Conservation (phyloP, 176 grass and related monocot species). For the Avena atlantica region DNA sequence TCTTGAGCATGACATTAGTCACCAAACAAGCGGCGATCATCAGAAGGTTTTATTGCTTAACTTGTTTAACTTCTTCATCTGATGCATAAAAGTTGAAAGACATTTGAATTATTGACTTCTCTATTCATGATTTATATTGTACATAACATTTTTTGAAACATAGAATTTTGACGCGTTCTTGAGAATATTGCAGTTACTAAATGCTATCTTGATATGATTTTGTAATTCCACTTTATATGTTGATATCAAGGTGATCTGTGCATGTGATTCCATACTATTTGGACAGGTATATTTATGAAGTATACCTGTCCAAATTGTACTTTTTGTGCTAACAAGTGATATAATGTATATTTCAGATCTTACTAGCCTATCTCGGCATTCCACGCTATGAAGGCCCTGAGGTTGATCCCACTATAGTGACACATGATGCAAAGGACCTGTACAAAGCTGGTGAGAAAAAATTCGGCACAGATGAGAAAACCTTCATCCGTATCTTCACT, state of each 20-base stretch:
- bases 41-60: constrained; percentile 73
- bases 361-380: constrained; percentile 79
- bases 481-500: constrained; percentile 87
- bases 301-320: constrained; percentile 27
- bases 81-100: constrained; percentile 17
- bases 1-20: constrained; percentile 82
- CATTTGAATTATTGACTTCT: constrained; percentile 23
- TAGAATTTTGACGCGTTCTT: background rate
- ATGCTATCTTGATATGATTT: constrained; percentile 22
- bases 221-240: constrained; percentile 21
- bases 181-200: constrained; percentile 10
- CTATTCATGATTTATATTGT: constrained; percentile 32
- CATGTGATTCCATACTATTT: constrained; percentile 4
- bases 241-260: constrained; percentile 21
- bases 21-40: constrained; percentile 70
- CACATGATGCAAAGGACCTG: constrained; percentile 89
- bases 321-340: constrained; percentile 19
- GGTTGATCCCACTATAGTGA: constrained; percentile 79
- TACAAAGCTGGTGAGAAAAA: constrained; percentile 98
- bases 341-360: constrained; percentile 59
- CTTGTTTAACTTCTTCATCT: constrained; percentile 33
- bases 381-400: constrained; percentile 89
- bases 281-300: background rate
- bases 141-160: background rate
- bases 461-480: constrained; percentile 89